Evolutionary conservation across 176 grass and related monocot genomes (phyloP).

Genomic region (Otatea glauca): DNA sequence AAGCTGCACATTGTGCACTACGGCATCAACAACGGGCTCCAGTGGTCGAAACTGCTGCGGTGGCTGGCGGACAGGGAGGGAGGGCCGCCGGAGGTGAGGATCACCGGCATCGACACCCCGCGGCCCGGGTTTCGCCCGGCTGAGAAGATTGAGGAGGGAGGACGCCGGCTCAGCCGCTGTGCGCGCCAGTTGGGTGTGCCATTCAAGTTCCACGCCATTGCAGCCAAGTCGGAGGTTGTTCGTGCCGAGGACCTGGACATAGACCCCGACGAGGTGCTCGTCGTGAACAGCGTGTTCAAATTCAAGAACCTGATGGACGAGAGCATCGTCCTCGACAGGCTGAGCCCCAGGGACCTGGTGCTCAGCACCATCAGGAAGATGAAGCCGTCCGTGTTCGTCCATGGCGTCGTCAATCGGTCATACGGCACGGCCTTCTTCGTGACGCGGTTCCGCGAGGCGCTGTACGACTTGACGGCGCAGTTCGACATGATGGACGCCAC

Average conservation of each 20-base stretch:
- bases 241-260: constrained; percentile 37
- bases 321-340: constrained; percentile 41
- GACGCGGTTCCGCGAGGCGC: constrained; percentile 51
- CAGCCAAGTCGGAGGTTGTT: constrained; percentile 46
- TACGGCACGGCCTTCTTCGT: constrained; percentile 51
- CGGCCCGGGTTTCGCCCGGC: constrained; percentile 52
- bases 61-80: constrained; percentile 21
- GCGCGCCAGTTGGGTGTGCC: constrained; percentile 38
- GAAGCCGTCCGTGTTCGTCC: constrained; percentile 47
- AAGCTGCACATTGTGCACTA: constrained; percentile 61
- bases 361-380: constrained; percentile 54
- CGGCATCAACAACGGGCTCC: constrained; percentile 48
- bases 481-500: constrained; percentile 61
- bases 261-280: constrained; percentile 49
- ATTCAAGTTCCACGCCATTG: constrained; percentile 47
- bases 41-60: constrained; percentile 55
- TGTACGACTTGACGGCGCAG: constrained; percentile 46
- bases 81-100: constrained; percentile 51
- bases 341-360: constrained; percentile 49
- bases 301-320: constrained; percentile 54
- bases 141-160: constrained; percentile 46
- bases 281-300: constrained; percentile 49
- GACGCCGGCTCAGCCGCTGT: constrained; percentile 36
- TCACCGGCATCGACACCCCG: constrained; percentile 52
- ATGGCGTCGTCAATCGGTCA: constrained; percentile 40